phyloP scores from a whole-genome alignment of 805 yeast species.

The Brettanomyces sp. region DNA sequence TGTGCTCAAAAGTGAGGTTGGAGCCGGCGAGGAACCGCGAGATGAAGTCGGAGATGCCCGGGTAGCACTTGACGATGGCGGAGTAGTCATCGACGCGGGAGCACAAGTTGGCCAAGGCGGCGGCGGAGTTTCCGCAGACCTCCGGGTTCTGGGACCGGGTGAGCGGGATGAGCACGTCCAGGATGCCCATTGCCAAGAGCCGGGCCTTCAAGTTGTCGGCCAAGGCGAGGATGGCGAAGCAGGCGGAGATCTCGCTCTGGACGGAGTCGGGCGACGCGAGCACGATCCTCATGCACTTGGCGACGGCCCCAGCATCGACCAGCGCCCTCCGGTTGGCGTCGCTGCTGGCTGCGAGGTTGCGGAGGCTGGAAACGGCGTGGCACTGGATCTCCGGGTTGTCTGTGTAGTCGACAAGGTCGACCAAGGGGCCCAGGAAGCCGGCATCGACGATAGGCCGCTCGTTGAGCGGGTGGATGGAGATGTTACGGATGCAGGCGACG shows the following conservation, averaged over 20 bases:
- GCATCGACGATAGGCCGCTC: constrained; percentile 95
- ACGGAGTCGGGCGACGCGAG: constrained; percentile 81
- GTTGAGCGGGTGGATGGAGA: constrained; percentile 91
- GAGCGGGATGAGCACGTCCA: constrained; percentile 84
- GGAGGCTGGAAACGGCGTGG: constrained; percentile 91
- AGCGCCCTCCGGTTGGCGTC: constrained; percentile 89
- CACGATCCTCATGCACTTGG: constrained; percentile 82
- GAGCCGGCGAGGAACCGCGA: constrained; percentile 70
- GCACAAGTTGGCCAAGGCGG: constrained; percentile 92
- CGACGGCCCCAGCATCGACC: constrained; percentile 91
- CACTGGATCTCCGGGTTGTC: constrained; percentile 96
- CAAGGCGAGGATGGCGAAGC: constrained; percentile 91
- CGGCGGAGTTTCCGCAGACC: constrained; percentile 97
- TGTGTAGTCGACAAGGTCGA: constrained; percentile 68
- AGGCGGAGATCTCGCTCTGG: constrained; percentile 93
- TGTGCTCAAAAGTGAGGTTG: constrained; percentile 93
- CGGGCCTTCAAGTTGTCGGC: constrained; percentile 90
- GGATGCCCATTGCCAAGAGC: constrained; percentile 72
- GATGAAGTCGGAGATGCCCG: constrained; percentile 81
- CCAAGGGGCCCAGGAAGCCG: constrained; percentile 89
- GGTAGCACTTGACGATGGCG: constrained; percentile 76
- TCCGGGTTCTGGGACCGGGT: constrained; percentile 83
- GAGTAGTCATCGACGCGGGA: constrained; percentile 82
- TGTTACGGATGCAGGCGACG: constrained; percentile 96
- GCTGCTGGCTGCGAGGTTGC: constrained; percentile 92